Conservation (phyloP, 2,329 filamentous ascomycete genomes). For the Purpureocillium takamizusanense region DNA sequence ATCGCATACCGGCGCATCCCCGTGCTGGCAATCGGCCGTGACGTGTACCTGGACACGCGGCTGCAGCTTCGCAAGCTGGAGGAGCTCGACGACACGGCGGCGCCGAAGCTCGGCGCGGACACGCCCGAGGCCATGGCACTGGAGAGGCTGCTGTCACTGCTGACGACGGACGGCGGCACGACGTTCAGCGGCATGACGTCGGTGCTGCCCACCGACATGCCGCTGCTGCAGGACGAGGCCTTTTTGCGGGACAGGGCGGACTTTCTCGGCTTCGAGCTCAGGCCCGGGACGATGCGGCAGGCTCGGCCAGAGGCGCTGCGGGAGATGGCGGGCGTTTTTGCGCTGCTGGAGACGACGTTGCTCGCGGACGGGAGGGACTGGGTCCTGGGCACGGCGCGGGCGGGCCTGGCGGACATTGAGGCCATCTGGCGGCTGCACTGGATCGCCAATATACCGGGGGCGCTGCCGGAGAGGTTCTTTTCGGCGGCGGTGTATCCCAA, state of each 20-base stretch:
- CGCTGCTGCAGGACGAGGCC: conserved; percentile 43
- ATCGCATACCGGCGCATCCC: conserved; percentile 63
- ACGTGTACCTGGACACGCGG: conserved; percentile 62
- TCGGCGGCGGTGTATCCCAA: conserved; percentile 44
- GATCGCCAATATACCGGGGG: conserved; percentile 46
- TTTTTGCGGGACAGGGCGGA: conserved; percentile 50
- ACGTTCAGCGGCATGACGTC: conserved; percentile 40
- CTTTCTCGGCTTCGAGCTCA: conserved; percentile 21
- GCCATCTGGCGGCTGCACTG: conserved; percentile 61
- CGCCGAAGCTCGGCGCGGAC: conserved; percentile 26
- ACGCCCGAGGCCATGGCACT: conserved; percentile 33
- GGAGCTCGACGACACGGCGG: conserved; percentile 34
- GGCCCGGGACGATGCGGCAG: conserved; percentile 13
- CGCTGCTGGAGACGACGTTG: conserved; percentile 51
- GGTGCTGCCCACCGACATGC: conserved; percentile 47
- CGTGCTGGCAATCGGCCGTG: conserved; percentile 53
- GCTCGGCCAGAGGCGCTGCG: conserved; percentile 44
- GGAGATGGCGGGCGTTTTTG: conserved; percentile 44
- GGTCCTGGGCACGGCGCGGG: conserved; percentile 44
- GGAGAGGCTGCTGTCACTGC: conserved; percentile 45
- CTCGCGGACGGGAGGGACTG: conserved; percentile 59
- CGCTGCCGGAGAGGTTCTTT: conserved; percentile 43
- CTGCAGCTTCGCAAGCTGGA: conserved; percentile 61
- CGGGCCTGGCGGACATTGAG: conserved; percentile 59
- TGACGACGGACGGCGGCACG: conserved; percentile 46